Evolutionary conservation across 2,329 filamentous ascomycete species (phyloP).

Genomic region (Hymenoscyphus fraxineus): DNA sequence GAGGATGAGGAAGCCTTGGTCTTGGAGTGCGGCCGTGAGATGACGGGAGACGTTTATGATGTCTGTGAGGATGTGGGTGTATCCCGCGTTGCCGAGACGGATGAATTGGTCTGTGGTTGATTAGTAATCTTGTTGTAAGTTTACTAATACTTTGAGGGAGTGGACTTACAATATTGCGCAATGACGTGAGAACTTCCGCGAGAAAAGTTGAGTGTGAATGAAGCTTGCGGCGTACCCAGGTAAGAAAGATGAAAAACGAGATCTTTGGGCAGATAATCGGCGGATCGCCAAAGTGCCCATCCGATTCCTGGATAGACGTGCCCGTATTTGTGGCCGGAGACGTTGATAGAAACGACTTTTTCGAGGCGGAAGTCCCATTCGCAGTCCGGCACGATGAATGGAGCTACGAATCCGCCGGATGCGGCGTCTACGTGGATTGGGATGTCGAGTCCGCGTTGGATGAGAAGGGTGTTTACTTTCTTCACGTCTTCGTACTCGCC

Average conservation of each 20-base stretch:
- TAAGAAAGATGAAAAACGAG: background rate
- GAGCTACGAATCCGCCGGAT: background rate
- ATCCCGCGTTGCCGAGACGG: background rate
- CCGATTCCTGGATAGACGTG: background rate
- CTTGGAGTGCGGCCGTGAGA: background rate
- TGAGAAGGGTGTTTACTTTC: background rate
- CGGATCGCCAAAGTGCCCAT: background rate
- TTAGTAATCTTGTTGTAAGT: background rate
- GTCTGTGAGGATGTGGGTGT: background rate
- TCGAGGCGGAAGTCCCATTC: background rate
- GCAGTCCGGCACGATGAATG: background rate
- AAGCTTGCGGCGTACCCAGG: background rate
- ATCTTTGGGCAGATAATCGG: background rate
- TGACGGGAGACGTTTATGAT: background rate
- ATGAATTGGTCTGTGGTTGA: background rate
- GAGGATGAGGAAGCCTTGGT: background rate
- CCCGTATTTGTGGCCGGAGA: conserved; percentile 1
- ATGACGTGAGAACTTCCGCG: background rate
- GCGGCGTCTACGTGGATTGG: background rate
- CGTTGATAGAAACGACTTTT: conserved; percentile 1
- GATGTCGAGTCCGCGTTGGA: background rate
- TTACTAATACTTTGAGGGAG: too few species aligned
- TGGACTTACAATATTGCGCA: background rate
- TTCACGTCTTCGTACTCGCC: background rate
- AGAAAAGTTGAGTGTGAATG: background rate